phyloP scores from a whole-genome alignment of 164 flowering plant species.

The Kingdonia uniflora region DNA sequence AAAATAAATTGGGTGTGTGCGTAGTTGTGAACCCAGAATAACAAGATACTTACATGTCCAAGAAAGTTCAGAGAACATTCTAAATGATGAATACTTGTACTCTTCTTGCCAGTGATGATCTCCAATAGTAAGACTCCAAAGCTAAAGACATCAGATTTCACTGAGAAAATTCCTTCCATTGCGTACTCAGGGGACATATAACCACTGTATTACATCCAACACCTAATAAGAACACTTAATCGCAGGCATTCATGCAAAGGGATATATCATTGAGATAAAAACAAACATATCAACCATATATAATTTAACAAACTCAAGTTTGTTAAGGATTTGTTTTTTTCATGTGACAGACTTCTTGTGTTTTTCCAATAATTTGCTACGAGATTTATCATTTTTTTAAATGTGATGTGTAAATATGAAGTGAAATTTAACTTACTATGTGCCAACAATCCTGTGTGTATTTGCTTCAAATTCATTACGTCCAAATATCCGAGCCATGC shows the following conservation, averaged over 20 bases:
- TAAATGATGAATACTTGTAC: conserved; percentile 2
- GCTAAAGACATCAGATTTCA: conserved; percentile 9
- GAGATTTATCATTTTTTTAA: neutral
- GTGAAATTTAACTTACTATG: neutral
- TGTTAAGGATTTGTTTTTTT: too few relatives aligned
- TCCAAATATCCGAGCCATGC: conserved; percentile 7
- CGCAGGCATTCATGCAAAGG: too few relatives aligned
- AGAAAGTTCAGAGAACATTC: conserved; percentile 2
- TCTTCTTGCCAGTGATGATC: conserved; percentile 10
- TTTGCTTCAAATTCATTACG: conserved; percentile 4
- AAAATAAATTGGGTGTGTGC: too few relatives aligned
- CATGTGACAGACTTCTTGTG: too few relatives aligned
- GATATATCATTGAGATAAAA: too few relatives aligned
- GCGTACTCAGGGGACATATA: conserved; percentile 8
- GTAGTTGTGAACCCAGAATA: too few relatives aligned
- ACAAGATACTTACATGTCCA: conserved; percentile 3
- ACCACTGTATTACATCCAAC: neutral
- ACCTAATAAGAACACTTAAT: too few relatives aligned
- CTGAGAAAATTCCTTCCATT: conserved; percentile 8
- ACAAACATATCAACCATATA: too few relatives aligned
- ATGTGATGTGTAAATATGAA: neutral
- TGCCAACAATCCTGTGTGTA: conserved; percentile 6
- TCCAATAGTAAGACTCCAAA: conserved; percentile 10
- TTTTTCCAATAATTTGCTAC: too few relatives aligned
- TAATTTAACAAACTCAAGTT: too few relatives aligned